Evolutionary conservation across 139 green algal genomes (phyloP).

Genomic region (Diplosphaera chodatii): DNA sequence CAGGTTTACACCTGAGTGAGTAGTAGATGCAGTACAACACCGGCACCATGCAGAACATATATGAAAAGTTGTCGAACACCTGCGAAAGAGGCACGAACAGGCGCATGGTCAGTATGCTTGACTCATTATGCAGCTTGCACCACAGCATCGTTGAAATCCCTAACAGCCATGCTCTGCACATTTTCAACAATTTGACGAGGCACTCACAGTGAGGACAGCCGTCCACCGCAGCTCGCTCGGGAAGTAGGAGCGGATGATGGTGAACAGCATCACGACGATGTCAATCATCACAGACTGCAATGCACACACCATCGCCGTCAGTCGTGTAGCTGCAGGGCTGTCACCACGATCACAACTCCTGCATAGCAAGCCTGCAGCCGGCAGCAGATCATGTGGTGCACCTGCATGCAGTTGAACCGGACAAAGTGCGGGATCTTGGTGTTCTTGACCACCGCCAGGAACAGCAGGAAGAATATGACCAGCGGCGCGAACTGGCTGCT

Average conservation of each 20-base stretch:
- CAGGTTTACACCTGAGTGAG: slow-evolving; percentile 22
- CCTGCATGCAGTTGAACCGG: slow-evolving; percentile 76
- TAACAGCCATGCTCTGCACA: no score
- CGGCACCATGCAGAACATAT: slow-evolving; percentile 25
- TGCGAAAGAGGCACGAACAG: slow-evolving; percentile 14
- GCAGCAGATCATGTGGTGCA: no score
- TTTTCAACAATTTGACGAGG: no score
- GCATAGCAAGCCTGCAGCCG: no score
- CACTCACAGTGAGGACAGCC: not conserved
- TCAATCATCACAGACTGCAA: slow-evolving; percentile 72
- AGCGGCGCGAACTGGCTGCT: slow-evolving; percentile 60
- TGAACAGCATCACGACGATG: slow-evolving; percentile 67
- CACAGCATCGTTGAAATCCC: no score
- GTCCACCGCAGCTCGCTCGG: slow-evolving; percentile 55
- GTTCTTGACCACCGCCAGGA: slow-evolving; percentile 68
- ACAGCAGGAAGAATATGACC: slow-evolving; percentile 73
- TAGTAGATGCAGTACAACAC: slow-evolving; percentile 50
- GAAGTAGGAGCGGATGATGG: slow-evolving; percentile 55
- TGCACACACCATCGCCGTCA: no score
- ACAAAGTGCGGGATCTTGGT: slow-evolving; percentile 71
- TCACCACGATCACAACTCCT: no score
- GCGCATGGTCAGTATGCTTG: no score
- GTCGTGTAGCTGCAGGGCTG: no score
- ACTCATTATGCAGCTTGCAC: no score
- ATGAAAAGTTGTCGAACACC: slow-evolving; percentile 51